phyloP scores from a whole-genome alignment of 164 flowering plant genomes.

The Magnolia kwangsiensis region DNA sequence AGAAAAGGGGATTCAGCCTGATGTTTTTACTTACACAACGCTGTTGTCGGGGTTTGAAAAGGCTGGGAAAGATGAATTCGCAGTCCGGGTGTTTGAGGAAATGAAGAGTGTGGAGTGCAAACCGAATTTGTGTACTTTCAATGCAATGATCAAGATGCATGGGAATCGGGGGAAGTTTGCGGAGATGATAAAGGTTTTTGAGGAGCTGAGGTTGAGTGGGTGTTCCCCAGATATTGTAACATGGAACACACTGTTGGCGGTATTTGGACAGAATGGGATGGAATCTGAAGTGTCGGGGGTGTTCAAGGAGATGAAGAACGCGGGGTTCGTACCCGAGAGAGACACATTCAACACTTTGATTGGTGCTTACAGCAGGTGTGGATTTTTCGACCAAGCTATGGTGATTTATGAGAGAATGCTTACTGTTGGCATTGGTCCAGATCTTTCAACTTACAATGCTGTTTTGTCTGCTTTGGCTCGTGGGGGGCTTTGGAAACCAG shows the following conservation, averaged over 20 bases:
- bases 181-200: slow-evolving; percentile 87
- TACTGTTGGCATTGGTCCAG: slow-evolving; percentile 65
- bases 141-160: slow-evolving; percentile 89
- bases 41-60: slow-evolving; percentile 85
- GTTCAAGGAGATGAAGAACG: slow-evolving; percentile 90
- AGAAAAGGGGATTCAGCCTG: slow-evolving; percentile 67
- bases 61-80: slow-evolving; percentile 83
- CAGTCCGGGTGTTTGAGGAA: slow-evolving; percentile 70
- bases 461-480: slow-evolving; percentile 88
- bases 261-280: slow-evolving; percentile 94
- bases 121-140: slow-evolving; percentile 89
- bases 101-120: slow-evolving; percentile 70
- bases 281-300: slow-evolving; percentile 79
- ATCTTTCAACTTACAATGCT: slow-evolving; percentile 89
- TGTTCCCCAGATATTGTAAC: slow-evolving; percentile 83
- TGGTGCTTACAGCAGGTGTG: slow-evolving; percentile 84
- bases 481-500: slow-evolving; percentile 84
- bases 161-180: slow-evolving; percentile 74
- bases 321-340: slow-evolving; percentile 88
- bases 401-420: slow-evolving; percentile 65
- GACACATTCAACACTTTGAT: slow-evolving; percentile 89
- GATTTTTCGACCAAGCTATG: slow-evolving; percentile 76
- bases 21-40: slow-evolving; percentile 89
- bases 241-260: slow-evolving; percentile 86
- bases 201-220: slow-evolving; percentile 56